phyloP scores from a whole-genome alignment of 2,329 filamentous ascomycete species.

The Pestalotiopsis sp. region DNA sequence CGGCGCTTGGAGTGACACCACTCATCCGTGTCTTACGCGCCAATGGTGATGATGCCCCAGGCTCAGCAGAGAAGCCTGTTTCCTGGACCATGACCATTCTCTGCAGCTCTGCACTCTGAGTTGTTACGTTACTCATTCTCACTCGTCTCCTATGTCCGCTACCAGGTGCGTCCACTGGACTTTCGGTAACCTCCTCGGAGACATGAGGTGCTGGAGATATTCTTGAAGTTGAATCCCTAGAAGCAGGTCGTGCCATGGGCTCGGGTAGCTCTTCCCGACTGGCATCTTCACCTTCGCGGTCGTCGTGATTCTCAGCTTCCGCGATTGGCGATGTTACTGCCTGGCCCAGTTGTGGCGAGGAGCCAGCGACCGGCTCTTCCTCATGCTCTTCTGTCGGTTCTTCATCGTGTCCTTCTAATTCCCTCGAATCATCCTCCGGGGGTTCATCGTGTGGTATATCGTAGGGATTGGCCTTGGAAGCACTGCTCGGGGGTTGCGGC shows the following conservation, averaged over 20 bases:
- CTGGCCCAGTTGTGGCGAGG: slow-evolving; percentile 10
- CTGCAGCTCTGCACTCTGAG: slow-evolving; percentile 47
- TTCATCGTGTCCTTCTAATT: not conserved
- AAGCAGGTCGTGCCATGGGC: slow-evolving; percentile 19
- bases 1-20: slow-evolving; percentile 26
- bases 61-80: slow-evolving; percentile 27
- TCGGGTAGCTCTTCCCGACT: slow-evolving; percentile 21
- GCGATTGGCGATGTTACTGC: not conserved
- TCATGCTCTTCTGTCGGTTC: not conserved
- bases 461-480: slow-evolving; percentile 20
- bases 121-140: slow-evolving; percentile 36
- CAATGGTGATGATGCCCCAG: slow-evolving; percentile 46
- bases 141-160: slow-evolving; percentile 53
- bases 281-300: slow-evolving; percentile 19
- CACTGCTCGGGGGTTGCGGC: slow-evolving; percentile 18
- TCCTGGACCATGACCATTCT: slow-evolving; percentile 38
- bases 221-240: slow-evolving; percentile 23
- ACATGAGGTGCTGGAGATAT: slow-evolving; percentile 19
- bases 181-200: slow-evolving; percentile 53
- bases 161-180: slow-evolving; percentile 56
- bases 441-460: slow-evolving; percentile 14
- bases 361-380: not conserved
- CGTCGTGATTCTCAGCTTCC: not conserved
- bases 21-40: slow-evolving; percentile 43
- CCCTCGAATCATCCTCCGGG: not conserved